Evolutionary conservation across 495 filamentous ascomycete species (phyloP).

Genomic region (Penicillium macrosclerotiorum): DNA sequence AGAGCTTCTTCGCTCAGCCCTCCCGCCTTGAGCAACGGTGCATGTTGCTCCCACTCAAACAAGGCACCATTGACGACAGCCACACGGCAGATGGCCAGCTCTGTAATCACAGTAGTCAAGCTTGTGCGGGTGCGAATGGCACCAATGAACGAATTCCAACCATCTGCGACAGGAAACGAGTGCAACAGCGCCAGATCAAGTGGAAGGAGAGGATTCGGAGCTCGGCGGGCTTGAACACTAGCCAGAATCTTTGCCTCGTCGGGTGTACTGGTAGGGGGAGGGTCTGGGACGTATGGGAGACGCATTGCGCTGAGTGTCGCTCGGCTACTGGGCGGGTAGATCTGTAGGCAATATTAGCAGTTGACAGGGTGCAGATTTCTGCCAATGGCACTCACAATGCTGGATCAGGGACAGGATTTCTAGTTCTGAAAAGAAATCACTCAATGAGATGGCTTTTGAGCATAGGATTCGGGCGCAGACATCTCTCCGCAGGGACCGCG

Average conservation of each 20-base stretch:
- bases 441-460: constrained; percentile 1
- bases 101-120: constrained; percentile 58
- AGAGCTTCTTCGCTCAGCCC: constrained; percentile 53
- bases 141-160: constrained; percentile 78
- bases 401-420: not conserved
- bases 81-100: constrained; percentile 72
- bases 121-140: constrained; percentile 67
- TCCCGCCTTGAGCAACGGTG: constrained; percentile 54
- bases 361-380: not conserved
- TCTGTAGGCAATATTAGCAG: not conserved
- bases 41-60: constrained; percentile 80
- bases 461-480: too few species aligned
- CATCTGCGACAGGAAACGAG: constrained; percentile 67
- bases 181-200: constrained; percentile 75
- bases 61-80: constrained; percentile 70
- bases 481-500: not conserved
- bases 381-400: not conserved
- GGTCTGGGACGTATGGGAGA: constrained; percentile 64
- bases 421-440: not conserved
- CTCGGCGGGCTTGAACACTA: constrained; percentile 61
- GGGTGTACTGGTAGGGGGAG: constrained; percentile 45
- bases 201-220: constrained; percentile 60
- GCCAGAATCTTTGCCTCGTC: constrained; percentile 55
- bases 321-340: not conserved
- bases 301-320: constrained; percentile 57